Conservation (phyloP, 495 filamentous ascomycete species). For the Podospora sp. region DNA sequence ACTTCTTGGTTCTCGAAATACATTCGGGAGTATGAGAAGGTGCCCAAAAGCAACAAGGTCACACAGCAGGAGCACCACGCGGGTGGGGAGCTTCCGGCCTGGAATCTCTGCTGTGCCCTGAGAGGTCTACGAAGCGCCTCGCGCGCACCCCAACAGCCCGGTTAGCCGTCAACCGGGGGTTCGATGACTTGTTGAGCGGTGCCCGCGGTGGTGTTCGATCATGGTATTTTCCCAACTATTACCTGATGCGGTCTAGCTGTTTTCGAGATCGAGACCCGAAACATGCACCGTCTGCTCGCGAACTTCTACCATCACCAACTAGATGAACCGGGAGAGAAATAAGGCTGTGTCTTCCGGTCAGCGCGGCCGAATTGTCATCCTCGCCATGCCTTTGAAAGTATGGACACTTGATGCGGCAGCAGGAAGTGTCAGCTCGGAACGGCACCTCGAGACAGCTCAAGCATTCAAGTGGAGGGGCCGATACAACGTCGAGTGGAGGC, state of each 20-base stretch:
- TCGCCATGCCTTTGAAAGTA: not conserved
- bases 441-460: not conserved
- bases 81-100: not conserved
- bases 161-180: not conserved
- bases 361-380: conserved; percentile 1
- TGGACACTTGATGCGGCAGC: not conserved
- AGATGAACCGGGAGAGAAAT: not conserved
- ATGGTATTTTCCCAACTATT: not conserved
- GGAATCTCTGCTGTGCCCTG: conserved; percentile 3
- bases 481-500: not conserved
- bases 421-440: not conserved
- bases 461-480: not conserved
- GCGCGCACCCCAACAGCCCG: not conserved
- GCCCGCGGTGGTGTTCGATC: not conserved
- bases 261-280: not conserved
- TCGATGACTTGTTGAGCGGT: not conserved
- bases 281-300: not conserved
- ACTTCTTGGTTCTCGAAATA: not conserved
- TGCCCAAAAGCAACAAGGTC: not conserved
- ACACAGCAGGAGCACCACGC: not conserved
- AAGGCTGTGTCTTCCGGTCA: not conserved
- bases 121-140: conserved; percentile 17
- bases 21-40: not conserved
- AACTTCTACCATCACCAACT: not conserved
- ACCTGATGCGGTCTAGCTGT: not conserved